Percentiles rank a stretch among this genome's conserved stretches.
Conservation (phyloP, 73 alveolate genomes). For the Paramecium tetraurelia region DNA sequence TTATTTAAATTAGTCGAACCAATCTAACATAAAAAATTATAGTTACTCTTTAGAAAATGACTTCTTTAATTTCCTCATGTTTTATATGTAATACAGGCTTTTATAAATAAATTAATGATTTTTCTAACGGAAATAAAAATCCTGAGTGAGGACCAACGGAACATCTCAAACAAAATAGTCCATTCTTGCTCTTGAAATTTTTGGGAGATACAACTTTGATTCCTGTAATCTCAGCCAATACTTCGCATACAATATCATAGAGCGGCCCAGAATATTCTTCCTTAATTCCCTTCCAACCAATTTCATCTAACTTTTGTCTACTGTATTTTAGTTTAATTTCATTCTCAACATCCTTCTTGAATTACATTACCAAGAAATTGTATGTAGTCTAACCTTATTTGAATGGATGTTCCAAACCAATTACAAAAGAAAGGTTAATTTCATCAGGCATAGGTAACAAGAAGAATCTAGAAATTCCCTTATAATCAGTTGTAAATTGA, state of each 20-base stretch:
- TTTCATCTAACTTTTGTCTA: constrained; percentile 17
- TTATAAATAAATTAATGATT: background rate
- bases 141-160: constrained; percentile 38
- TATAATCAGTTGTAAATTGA: constrained; percentile 33
- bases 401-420: constrained; percentile 11
- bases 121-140: constrained; percentile 14
- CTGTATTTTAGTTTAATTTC: constrained; percentile 30
- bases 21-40: background rate
- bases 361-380: background rate
- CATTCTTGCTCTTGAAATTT: constrained; percentile 18
- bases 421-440: constrained; percentile 3
- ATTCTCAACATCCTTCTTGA: background rate
- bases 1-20: background rate
- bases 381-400: constrained; percentile 31
- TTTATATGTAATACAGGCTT: background rate
- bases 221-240: constrained; percentile 12
- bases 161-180: background rate
- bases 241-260: background rate
- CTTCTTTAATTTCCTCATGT: constrained; percentile 29
- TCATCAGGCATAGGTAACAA: constrained; percentile 44
- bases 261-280: constrained; percentile 35
- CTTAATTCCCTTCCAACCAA: constrained; percentile 46
- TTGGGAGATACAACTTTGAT: constrained; percentile 6
- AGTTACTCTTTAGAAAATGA: background rate
- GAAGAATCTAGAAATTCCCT: constrained; percentile 22